Evolutionary conservation across 78 protist species (phyloP).

Genomic region (Dictyostelium purpureum): DNA sequence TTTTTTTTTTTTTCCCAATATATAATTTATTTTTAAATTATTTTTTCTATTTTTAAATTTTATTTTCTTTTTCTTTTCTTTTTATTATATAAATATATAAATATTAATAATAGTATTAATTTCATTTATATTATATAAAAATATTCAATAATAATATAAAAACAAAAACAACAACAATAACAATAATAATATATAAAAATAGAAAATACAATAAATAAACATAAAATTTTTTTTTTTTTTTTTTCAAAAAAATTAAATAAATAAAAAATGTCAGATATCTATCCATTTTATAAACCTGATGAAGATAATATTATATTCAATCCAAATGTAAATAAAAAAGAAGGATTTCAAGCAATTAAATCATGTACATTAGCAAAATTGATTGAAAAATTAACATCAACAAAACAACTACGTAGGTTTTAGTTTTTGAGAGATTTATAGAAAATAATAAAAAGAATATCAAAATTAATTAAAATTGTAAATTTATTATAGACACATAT

Average conservation of each 20-base stretch:
- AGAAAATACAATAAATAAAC: neutral
- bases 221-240: too few species aligned
- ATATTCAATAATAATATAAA: neutral
- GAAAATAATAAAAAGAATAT: neutral
- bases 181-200: neutral
- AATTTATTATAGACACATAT: conserved; percentile 14
- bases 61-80: neutral
- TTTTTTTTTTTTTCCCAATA: too few species aligned
- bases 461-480: neutral
- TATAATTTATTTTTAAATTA: too few species aligned
- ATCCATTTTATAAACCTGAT: conserved; percentile 68
- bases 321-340: conserved; percentile 50
- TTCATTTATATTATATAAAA: neutral
- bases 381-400: conserved; percentile 38
- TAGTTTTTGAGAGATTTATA: neutral
- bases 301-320: conserved; percentile 18
- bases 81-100: neutral
- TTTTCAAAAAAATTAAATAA: too few species aligned
- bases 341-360: conserved; percentile 49
- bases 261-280: neutral
- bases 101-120: neutral
- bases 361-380: conserved; percentile 52
- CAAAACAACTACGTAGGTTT: conserved; percentile 37
- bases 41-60: too few species aligned
- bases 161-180: neutral